Evolutionary conservation across 2,329 filamentous ascomycete species (phyloP).

Genomic region (Pezicula carpinea): DNA sequence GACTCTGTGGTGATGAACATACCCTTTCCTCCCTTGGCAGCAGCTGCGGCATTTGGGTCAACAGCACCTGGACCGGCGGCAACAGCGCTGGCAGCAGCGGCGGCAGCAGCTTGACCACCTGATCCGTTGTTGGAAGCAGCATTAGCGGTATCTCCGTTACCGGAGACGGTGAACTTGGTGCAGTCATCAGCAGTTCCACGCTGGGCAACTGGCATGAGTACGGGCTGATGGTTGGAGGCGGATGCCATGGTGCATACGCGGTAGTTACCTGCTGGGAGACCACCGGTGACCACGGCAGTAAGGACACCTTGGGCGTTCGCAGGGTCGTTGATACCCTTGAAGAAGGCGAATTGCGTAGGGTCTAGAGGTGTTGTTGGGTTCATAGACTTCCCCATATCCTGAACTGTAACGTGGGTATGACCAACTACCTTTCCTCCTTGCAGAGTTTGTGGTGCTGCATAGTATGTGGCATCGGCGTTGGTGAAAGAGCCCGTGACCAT

Average conservation of each 20-base stretch:
- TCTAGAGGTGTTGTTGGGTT: constrained; percentile 18
- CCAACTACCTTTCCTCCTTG: constrained; percentile 26
- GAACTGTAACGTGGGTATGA: constrained; percentile 31
- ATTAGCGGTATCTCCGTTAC: constrained; percentile 9
- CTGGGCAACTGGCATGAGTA: constrained; percentile 33
- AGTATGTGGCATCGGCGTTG: constrained; percentile 30
- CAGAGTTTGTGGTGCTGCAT: constrained; percentile 29
- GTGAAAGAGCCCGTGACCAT: constrained; percentile 29
- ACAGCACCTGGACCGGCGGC: background rate
- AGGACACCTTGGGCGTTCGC: constrained; percentile 32
- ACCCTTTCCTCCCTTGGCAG: background rate
- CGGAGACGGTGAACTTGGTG: constrained; percentile 34
- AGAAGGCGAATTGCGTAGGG: constrained; percentile 29
- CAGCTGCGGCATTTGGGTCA: background rate
- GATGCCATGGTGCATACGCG: constrained; percentile 35
- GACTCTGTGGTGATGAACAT: background rate
- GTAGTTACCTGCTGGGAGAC: constrained; percentile 34
- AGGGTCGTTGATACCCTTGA: constrained; percentile 33
- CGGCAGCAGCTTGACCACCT: constrained; percentile 1
- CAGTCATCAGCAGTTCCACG: constrained; percentile 37
- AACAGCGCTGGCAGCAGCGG: background rate
- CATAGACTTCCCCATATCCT: constrained; percentile 24
- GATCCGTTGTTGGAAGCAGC: constrained; percentile 7
- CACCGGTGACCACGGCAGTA: constrained; percentile 27
- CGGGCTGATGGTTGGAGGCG: constrained; percentile 34